Evolutionary conservation across 257 asterid species (phyloP).

Genomic region (Petrea volubilis): DNA sequence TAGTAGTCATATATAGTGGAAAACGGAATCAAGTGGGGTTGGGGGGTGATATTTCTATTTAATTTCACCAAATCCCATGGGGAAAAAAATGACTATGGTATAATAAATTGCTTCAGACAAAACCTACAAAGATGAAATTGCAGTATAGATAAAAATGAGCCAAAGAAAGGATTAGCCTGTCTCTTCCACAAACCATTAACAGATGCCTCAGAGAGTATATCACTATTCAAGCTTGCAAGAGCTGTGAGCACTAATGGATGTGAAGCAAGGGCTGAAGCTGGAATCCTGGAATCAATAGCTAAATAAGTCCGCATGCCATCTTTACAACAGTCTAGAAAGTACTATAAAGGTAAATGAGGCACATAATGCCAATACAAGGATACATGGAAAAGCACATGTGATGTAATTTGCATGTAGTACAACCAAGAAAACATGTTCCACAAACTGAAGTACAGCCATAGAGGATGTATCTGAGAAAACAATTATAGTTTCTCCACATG

Average conservation of each 20-base stretch:
- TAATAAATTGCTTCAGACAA: conserved; percentile 19
- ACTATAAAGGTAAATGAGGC: conserved; percentile 15
- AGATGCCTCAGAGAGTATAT: conserved; percentile 81
- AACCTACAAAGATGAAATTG: conserved; percentile 10
- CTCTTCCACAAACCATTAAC: conserved; percentile 70
- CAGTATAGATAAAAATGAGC: conserved; percentile 2
- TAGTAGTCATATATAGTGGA: background rate
- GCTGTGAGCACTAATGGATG: conserved; percentile 89
- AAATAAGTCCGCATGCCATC: conserved; percentile 23
- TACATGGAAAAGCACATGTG: conserved; percentile 11
- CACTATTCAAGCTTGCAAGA: conserved; percentile 85
- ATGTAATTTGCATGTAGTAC: conserved; percentile 16
- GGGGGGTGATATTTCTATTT: background rate
- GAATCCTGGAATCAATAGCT: conserved; percentile 69
- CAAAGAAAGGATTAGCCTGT: conserved; percentile 24
- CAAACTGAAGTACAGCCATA: background rate
- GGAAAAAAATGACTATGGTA: conserved; percentile 11
- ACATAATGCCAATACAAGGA: conserved; percentile 1
- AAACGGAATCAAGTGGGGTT: conserved; percentile 20
- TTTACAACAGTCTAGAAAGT: conserved; percentile 19
- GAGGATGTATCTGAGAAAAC: conserved; percentile 3
- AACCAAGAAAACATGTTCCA: conserved; percentile 11
- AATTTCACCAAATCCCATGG: conserved; percentile 21
- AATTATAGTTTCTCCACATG: conserved; percentile 4
- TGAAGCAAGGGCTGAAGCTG: conserved; percentile 84